phyloP scores from a whole-genome alignment of 768 basidiomycete species.

The Boletus reticulatus region DNA sequence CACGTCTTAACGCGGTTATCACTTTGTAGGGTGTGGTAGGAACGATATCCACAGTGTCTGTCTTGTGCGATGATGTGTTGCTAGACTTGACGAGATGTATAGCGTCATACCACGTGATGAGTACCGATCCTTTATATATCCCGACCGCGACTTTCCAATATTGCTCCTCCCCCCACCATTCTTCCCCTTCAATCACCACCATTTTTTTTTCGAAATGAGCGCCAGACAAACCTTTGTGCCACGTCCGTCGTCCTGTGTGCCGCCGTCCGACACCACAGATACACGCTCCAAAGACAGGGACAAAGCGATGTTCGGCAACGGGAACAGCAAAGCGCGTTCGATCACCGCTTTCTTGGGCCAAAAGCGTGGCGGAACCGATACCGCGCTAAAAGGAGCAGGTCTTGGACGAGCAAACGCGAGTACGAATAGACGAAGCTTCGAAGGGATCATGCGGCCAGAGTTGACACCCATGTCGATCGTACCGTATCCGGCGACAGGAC shows the following conservation, averaged over 20 bases:
- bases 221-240: conserved; percentile 27
- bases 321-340: conserved; percentile 18
- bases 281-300: conserved; percentile 3
- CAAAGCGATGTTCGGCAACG: background rate
- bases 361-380: conserved; percentile 9
- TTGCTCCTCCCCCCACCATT: background rate
- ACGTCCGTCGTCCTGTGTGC: conserved; percentile 12
- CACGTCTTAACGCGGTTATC: no score
- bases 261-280: conserved; percentile 6
- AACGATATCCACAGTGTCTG: no score
- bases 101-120: conserved; percentile 13
- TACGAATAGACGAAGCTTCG: conserved; percentile 20
- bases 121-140: conserved; percentile 1
- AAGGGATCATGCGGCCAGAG: conserved; percentile 22
- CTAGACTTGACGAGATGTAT: no score
- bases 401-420: conserved; percentile 1
- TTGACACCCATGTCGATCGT: conserved; percentile 24
- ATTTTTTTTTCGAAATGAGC: conserved; percentile 16
- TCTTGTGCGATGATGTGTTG: no score
- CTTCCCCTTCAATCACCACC: background rate
- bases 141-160: background rate
- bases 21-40: no score
- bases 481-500: conserved; percentile 15
- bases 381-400: background rate
- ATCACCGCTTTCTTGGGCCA: conserved; percentile 22